Evolutionary conservation across 2,329 filamentous ascomycete species (phyloP), one percentile per base, ranked within the genome.

Genomic region (Bipolaris cookei): DNA sequence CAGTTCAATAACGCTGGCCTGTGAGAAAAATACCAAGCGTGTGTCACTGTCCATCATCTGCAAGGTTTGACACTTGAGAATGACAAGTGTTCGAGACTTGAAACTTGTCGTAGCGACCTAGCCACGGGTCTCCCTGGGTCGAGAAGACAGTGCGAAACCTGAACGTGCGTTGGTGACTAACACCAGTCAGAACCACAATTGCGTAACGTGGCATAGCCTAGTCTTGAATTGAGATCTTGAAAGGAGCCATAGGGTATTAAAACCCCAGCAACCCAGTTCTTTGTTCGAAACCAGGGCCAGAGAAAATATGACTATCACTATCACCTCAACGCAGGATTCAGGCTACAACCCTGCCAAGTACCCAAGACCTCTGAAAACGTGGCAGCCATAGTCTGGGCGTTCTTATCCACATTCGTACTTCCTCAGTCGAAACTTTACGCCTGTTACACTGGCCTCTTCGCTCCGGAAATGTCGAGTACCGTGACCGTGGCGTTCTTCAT

Each of bases 381-480:
- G 3, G 66, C 62, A 20, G 71, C 72, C 75, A 79, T 74, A 3
- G 76, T 77, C 62, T 71, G 65, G 1, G 76, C 73, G 58, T 65
- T 76, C 38, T 64, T 66, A 2, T 63, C 62, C 5, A 71, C 65
- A 28, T n/a, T 23, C 39, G 70, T 20, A 0, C 32, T 62, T 6
- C 32, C 52, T 51, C 78, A 44, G 14, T 52, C 51, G 56, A 78
- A 79, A 62, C 78, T 74, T 62, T 80, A 77, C 30, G 78, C 64
- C 59, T 73, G 52, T 54, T 71, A 73, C 49, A 67, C 70, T 2
- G 46, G 56, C 13, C 56, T 62, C 25, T 56, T 46, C 1, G 60
- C 58, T 20, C 60, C 60, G 39, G 55, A 63, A n/a, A 67, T 71
- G 67, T 81, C 78, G 41, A 81, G 65, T 1, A 82, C 79, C 4